Evolutionary conservation across 306 rosid genomes (phyloP), one percentile per base, ranked within the genome.

Genomic region (Astragalus glycyphyllos): DNA sequence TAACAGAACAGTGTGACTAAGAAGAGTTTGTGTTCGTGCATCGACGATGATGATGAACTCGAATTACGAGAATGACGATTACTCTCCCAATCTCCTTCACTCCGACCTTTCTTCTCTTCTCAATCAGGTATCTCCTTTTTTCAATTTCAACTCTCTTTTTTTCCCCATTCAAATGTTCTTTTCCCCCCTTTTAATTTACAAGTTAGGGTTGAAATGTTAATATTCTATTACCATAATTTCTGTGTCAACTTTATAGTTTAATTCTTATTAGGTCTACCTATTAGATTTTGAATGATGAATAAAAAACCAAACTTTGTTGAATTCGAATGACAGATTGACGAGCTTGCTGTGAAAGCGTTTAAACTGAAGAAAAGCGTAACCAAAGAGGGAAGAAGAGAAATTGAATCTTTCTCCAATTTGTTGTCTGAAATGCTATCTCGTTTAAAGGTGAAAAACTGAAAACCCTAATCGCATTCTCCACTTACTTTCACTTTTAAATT

Each of bases 301-400:
- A 7, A 11, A 51, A 16, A 51, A 16, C 6, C 15, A 62, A 59
- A 11, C 40, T 7, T 71, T 17, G 62, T 71, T 17, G 62, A 6
- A 72, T 65, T 58, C 66, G 42, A 31, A 59, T 84, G 72, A 49
- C 83, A 95, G 99, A 69, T 91, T 76, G 97, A 95, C 67, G 92
- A 87, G 69, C 87, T 95, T 49, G 96, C 89, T 34, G 92, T 51
- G 73, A 77, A 82, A 84, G 90, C 91, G 45, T 80, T 86, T 71
- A 69, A 76, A 61, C 53, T 83, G 72, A 82, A 80, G 80, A 81
- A 79, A 73, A 74, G 74, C 13, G 42, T 74, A 0, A 57, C 77
- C 75, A 69, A 63, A 62, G 79, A 82, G 8, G 92, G 88, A 50
- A 82, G 74, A 61, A 71, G 74, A 72, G 86, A 87, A 73, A 76